These are phyloP conservation scores for Myxozyma neotropica DNA, from an alignment of 805 yeast genomes.

Conservation along the genomic window DNA sequence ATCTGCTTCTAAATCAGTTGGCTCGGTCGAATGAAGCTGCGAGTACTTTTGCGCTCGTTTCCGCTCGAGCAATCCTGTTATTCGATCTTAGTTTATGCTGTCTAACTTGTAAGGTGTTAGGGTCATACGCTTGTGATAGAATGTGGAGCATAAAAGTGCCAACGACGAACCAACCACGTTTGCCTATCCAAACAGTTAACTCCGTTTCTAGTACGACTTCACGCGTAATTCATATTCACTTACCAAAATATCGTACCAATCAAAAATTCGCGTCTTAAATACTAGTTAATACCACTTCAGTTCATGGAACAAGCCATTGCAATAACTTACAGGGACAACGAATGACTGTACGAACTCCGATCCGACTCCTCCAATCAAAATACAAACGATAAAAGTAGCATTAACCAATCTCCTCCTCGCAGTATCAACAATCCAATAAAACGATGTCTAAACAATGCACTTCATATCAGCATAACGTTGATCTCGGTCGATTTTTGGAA, in stretches of 20 bases:
- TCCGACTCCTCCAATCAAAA: slow-evolving; percentile 45
- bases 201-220: background rate
- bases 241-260: slow-evolving; percentile 44
- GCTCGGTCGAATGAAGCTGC: slow-evolving; percentile 11
- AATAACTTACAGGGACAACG: slow-evolving; percentile 37
- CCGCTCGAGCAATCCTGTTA: slow-evolving; percentile 37
- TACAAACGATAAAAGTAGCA: slow-evolving; percentile 43
- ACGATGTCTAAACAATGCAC: slow-evolving; percentile 36
- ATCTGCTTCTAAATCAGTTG: slow-evolving; percentile 1
- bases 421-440: slow-evolving; percentile 49
- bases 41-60: slow-evolving; percentile 33
- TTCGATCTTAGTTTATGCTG: too few relatives aligned
- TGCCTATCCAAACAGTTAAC: slow-evolving; percentile 26
- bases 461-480: background rate
- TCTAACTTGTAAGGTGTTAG: too few relatives aligned
- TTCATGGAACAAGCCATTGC: background rate
- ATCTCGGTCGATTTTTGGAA: too few relatives aligned
- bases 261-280: slow-evolving; percentile 42
- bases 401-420: slow-evolving; percentile 44
- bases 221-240: slow-evolving; percentile 10
- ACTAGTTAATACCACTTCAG: background rate
- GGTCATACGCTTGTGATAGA: slow-evolving; percentile 46
- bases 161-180: slow-evolving; percentile 44
- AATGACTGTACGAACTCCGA: slow-evolving; percentile 45
- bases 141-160: slow-evolving; percentile 41